Evolutionary conservation across 345 rosid species (phyloP), one percentile per base, ranked within the genome.

Genomic region (Citrus maxima): DNA sequence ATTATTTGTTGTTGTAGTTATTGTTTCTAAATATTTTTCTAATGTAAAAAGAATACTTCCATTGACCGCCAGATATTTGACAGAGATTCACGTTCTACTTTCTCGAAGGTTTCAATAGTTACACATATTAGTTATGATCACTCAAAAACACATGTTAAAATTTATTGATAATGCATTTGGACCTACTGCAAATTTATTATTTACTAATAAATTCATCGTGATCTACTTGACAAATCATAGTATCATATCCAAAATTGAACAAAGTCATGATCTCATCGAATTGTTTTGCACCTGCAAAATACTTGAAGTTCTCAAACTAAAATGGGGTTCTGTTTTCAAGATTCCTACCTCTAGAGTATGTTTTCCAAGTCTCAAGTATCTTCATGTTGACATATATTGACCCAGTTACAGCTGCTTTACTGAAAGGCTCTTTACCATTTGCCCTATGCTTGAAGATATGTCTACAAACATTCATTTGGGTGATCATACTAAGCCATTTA

Each of bases 401-500:
- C 51, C 34, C 5, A 28, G 54, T 54, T 22, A 18, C 38, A 61
- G 5, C 51, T 46, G 24, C 35, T 4, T 37, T 16, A 14, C 68
- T n/a, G 46, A 6, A 2, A 66, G 35, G 9, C 4, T 66, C 22
- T 37, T 66, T 32, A n/a, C 24, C 34, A 32, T 38, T 24, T 66
- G 79, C 60, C 72, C 37, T n/a, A 25, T 66, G 13, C 55, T 76
- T 49, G 72, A 76, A n/a, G 72, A 66, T 7, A 16, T 76, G 64
- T 13, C 13, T 2, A 22, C 67, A 30, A 5, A n/a, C 2, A 18
- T 5, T 14, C 8, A 28, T 63, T 63, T 63, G 22, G 51, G 51
- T 16, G 18, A 46, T 46, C 6, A 63, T 6, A 9, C 3, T 30
- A 2, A 4, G 7, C 3, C 19, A 21, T 19, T 7, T 7, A 63